A percentile compares a stretch with the other conserved stretches of the same genome.
Evolutionary conservation across 2,329 filamentous ascomycete genomes (phyloP).

Genomic region (Pleoardoris graminearum): DNA sequence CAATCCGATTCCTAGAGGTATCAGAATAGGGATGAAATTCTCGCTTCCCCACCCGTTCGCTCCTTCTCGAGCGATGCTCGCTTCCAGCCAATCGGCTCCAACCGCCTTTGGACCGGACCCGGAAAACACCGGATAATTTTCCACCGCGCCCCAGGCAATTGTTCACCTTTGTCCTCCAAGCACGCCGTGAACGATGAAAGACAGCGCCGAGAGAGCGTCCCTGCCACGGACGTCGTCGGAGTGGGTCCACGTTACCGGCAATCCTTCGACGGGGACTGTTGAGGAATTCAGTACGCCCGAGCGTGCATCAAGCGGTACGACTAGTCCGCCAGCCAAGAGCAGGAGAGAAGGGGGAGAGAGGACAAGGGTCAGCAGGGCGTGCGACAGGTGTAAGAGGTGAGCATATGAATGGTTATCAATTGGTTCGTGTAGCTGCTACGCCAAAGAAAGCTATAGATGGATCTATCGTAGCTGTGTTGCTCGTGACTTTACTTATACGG

Average conservation of each 20-base stretch:
- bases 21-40: no score
- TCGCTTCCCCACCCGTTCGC: constrained; percentile 1
- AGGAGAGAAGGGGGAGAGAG: constrained; percentile 43
- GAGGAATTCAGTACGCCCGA: constrained; percentile 14
- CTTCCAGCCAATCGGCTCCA: background rate
- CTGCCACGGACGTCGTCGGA: constrained; percentile 2
- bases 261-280: constrained; percentile 2
- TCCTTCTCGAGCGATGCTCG: background rate
- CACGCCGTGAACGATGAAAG: background rate
- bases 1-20: no score
- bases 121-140: constrained; percentile 1
- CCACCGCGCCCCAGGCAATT: background rate
- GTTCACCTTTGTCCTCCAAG: background rate
- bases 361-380: constrained; percentile 52
- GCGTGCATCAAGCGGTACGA: constrained; percentile 8
- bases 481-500: constrained; percentile 1
- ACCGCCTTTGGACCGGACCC: background rate
- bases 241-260: constrained; percentile 23
- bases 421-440: background rate
- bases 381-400: constrained; percentile 55
- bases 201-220: background rate
- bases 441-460: background rate
- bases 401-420: constrained; percentile 1
- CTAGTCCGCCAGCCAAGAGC: constrained; percentile 34
- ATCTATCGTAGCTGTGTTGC: background rate